Conservation (phyloP, 2,329 filamentous ascomycete genomes). For the Verticillium zaregamsianum region DNA sequence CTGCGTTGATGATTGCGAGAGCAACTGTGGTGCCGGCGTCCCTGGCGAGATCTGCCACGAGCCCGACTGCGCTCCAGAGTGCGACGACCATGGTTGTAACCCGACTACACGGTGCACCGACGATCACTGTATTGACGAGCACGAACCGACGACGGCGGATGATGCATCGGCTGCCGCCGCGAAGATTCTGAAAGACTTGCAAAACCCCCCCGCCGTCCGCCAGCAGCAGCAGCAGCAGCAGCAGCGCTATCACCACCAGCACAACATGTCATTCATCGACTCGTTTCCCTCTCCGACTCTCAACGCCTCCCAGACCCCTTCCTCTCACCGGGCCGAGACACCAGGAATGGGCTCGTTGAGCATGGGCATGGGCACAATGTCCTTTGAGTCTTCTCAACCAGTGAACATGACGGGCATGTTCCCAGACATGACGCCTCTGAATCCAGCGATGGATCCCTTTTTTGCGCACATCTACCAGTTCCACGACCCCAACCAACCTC, state of each 20-base stretch:
- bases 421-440: background rate
- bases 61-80: slow-evolving; percentile 30
- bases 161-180: background rate
- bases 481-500: background rate
- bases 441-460: background rate
- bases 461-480: background rate
- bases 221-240: background rate
- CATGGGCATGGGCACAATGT: background rate
- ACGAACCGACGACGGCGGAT: background rate
- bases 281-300: too few species aligned
- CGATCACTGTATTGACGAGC: slow-evolving; percentile 21
- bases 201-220: background rate
- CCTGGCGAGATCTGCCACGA: slow-evolving; percentile 31
- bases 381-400: background rate
- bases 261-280: too few species aligned
- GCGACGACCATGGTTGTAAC: slow-evolving; percentile 34
- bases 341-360: background rate
- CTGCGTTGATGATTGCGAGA: slow-evolving; percentile 24
- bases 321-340: background rate
- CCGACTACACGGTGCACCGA: slow-evolving; percentile 30
- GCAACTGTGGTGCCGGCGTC: slow-evolving; percentile 27
- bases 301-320: background rate
- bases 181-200: background rate
- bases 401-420: background rate
- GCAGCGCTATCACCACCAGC: background rate